Conservation (phyloP, 2,329 filamentous ascomycete species). For the Magnaporthales sp. region DNA sequence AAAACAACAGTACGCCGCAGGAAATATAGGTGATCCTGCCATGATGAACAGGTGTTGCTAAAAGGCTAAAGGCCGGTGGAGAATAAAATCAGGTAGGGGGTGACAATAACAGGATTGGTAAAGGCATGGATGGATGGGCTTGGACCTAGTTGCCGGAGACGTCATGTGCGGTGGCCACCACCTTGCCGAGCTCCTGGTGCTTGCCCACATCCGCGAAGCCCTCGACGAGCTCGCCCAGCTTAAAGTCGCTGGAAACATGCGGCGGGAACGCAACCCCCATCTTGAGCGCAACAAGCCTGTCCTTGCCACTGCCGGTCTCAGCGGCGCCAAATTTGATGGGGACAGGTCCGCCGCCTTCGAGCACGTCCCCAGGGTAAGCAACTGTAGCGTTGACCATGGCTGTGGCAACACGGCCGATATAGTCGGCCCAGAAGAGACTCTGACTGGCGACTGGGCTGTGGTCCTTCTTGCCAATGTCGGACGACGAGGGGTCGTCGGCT, state of each 20-base stretch:
- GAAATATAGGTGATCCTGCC: neutral
- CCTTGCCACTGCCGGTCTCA: neutral
- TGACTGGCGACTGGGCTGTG: slow-evolving; percentile 19
- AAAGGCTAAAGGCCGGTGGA: neutral
- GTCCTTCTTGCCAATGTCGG: slow-evolving; percentile 17
- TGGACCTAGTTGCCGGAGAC: neutral
- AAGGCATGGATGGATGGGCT: neutral
- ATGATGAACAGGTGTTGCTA: neutral
- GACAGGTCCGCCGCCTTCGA: neutral
- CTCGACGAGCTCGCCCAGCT: neutral
- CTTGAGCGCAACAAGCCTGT: neutral
- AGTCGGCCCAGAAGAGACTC: slow-evolving; percentile 43
- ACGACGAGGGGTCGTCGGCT: neutral
- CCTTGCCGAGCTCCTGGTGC: slow-evolving; percentile 2
- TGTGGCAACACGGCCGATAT: slow-evolving; percentile 38
- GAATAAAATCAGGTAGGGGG: neutral
- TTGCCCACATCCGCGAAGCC: neutral
- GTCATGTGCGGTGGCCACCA: neutral
- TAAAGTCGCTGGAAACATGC: neutral
- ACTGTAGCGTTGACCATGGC: slow-evolving; percentile 34
- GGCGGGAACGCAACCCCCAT: neutral
- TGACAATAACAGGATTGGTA: neutral
- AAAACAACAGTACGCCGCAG: neutral
- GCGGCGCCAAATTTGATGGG: neutral
- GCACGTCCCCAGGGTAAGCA: slow-evolving; percentile 23